phyloP scores from a whole-genome alignment of 805 yeast genomes.

The Babjeviella inositovora region DNA sequence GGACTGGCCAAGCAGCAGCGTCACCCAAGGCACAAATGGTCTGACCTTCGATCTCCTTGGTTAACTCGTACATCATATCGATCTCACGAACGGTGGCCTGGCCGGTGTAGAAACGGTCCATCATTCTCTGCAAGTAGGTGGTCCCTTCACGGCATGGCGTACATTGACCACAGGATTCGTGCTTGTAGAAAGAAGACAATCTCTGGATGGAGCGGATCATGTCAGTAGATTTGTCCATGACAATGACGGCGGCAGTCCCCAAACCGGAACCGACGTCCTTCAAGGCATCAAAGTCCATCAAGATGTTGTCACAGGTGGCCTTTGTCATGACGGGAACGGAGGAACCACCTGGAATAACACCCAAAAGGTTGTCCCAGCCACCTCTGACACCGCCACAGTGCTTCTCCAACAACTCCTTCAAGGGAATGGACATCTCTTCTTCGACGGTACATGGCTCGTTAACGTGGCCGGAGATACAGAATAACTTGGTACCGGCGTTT shows the following conservation, averaged over 20 bases:
- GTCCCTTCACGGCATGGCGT: slow-evolving; percentile 94
- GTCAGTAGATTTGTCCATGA: slow-evolving; percentile 78
- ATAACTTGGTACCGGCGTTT: slow-evolving; percentile 70
- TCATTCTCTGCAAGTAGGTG: slow-evolving; percentile 69
- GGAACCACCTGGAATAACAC: slow-evolving; percentile 83
- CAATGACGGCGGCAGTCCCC: slow-evolving; percentile 89
- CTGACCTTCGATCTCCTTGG: slow-evolving; percentile 82
- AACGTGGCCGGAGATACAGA: slow-evolving; percentile 81
- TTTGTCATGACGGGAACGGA: slow-evolving; percentile 75
- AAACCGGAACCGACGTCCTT: slow-evolving; percentile 77
- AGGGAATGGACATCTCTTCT: slow-evolving; percentile 86
- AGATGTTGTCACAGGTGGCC: slow-evolving; percentile 44
- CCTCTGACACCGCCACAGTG: slow-evolving; percentile 88
- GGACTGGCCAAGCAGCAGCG: slow-evolving; percentile 90
- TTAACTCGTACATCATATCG: slow-evolving; percentile 71
- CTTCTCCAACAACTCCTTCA: slow-evolving; percentile 66
- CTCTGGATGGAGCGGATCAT: slow-evolving; percentile 77
- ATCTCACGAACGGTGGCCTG: slow-evolving; percentile 73
- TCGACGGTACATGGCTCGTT: slow-evolving; percentile 88
- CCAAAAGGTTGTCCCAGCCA: slow-evolving; percentile 84
- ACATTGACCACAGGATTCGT: slow-evolving; percentile 90
- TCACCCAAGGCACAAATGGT: slow-evolving; percentile 88
- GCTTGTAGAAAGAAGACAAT: slow-evolving; percentile 72
- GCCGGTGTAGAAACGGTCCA: slow-evolving; percentile 68
- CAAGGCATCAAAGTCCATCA: slow-evolving; percentile 83